Base-by-base conservation (phyloP, 1,139 yeast genomes). In the Martiniozyma asiatica region DNA sequence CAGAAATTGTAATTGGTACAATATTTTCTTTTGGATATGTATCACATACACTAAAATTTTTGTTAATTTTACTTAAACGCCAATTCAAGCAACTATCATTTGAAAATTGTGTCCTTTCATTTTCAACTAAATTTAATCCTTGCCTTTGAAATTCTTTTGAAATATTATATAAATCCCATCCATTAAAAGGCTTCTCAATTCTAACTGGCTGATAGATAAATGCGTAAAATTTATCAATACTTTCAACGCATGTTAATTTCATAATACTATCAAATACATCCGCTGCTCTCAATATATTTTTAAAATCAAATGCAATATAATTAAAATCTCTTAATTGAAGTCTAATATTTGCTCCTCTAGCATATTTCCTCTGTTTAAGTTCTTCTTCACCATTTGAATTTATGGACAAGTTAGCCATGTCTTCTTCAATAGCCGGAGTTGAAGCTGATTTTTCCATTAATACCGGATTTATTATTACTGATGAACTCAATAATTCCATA, bases 291-390 rank as follows among this genome's bases (percentile, higher is more conserved):
- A 56, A 44, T 31, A 74, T 76, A 43, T 67, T 65, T 19, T 52
- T 52, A 50, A 89, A 81, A 48, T 81, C 89, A 45, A 89, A 65
- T 14, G 93, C 73, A 34, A 85, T 61, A 44, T 70, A 80, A n/a
- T 89, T 78, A 53, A 84, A 89, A 51, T 89, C 97, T 40, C 84
- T 74, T 48, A 96, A 82, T 26, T 74, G 68, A 10, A 89, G 53
- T 28, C 93, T 68, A 29, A 89, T 60, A 38, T 60, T 66, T 29
- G 65, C 69, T 26, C 65, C 68, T 38, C 68, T 59, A 54, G 56
- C 68, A 45, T 62, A 65, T 56, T 55, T 28, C 20, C 35, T 20
- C 14, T 31, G 31, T 11, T 14, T 28, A 7, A 22, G 10, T 19
- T 32, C 35, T 15, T 25, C 2, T 6, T 33, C 29, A 26, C 18